A percentile compares a stretch with the other conserved stretches of the same genome.
Conservation (phyloP, 2,329 filamentous ascomycete genomes). For the Escovopsis sp. region DNA sequence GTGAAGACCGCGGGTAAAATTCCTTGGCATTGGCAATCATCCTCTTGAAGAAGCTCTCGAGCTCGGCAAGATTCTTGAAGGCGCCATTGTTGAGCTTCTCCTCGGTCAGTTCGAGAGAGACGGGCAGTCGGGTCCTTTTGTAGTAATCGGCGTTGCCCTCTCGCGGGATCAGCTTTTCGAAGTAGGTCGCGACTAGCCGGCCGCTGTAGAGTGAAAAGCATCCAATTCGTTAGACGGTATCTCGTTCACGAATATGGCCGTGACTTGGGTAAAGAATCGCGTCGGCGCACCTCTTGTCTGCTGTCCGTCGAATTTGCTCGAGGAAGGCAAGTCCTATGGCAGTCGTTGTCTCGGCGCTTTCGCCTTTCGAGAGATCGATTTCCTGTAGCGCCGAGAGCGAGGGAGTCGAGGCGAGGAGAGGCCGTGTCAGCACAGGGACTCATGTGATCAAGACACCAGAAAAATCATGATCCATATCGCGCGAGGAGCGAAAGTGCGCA, state of each 20-base stretch:
- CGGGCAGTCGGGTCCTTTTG: constrained; percentile 57
- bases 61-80: constrained; percentile 54
- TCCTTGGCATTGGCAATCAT: constrained; percentile 81
- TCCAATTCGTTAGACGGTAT: constrained; percentile 7
- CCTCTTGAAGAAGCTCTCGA: constrained; percentile 77
- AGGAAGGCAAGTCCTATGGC: constrained; percentile 59
- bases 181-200: constrained; percentile 58
- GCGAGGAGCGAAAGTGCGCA: not conserved
- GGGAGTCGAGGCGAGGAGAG: no score
- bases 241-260: not conserved
- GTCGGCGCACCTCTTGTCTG: constrained; percentile 60
- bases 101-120: constrained; percentile 65
- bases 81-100: constrained; percentile 52
- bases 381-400: constrained; percentile 10
- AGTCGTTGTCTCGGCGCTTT: constrained; percentile 53
- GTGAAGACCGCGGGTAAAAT: constrained; percentile 58
- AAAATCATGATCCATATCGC: not conserved
- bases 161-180: constrained; percentile 54
- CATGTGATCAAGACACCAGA: not conserved
- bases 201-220: constrained; percentile 42
- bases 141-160: constrained; percentile 61
- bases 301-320: constrained; percentile 57
- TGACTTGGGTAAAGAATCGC: not conserved
- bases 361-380: constrained; percentile 37
- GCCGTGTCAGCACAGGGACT: constrained; percentile 3